These are phyloP conservation scores for Sicyos edulis DNA, from an alignment of 306 rosid genomes.

Conservation along the genomic window DNA sequence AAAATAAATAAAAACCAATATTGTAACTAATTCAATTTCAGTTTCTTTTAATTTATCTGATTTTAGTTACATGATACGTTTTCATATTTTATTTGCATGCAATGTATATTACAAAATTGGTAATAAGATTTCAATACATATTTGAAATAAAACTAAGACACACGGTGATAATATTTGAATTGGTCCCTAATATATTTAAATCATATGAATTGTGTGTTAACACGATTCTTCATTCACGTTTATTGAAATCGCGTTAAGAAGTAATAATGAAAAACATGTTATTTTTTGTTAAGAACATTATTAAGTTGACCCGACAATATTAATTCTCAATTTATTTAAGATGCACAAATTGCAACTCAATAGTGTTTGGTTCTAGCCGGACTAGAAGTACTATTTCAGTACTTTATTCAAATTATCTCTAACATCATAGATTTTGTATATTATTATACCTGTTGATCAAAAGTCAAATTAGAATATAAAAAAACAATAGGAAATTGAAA, in stretches of 20 bases:
- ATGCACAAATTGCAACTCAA: not conserved
- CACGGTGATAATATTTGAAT: too few relatives aligned
- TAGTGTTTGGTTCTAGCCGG: not conserved
- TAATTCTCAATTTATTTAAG: not conserved
- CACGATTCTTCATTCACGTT: too few relatives aligned
- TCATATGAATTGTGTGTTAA: too few relatives aligned
- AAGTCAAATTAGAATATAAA: not conserved
- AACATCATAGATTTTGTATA: not conserved
- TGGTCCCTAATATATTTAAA: too few relatives aligned
- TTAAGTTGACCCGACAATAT: not conserved
- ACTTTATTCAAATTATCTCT: not conserved
- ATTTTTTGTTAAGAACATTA: not conserved
- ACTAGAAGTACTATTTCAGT: not conserved
- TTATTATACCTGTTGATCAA: not conserved
- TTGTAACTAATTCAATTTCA: too few relatives aligned
- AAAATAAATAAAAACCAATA: too few relatives aligned
- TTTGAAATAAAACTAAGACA: too few relatives aligned
- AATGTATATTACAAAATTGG: too few relatives aligned
- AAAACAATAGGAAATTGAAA: not conserved
- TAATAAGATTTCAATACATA: too few relatives aligned
- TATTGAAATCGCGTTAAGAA: conserved; percentile 5
- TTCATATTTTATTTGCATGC: too few relatives aligned
- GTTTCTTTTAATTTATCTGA: too few relatives aligned
- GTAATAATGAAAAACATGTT: not conserved
- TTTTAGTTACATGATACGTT: too few relatives aligned